A percentile compares a stretch with the other conserved stretches of the same genome.
phyloP scores from a whole-genome alignment of 306 rosid species.

The Malus sylvestris region DNA sequence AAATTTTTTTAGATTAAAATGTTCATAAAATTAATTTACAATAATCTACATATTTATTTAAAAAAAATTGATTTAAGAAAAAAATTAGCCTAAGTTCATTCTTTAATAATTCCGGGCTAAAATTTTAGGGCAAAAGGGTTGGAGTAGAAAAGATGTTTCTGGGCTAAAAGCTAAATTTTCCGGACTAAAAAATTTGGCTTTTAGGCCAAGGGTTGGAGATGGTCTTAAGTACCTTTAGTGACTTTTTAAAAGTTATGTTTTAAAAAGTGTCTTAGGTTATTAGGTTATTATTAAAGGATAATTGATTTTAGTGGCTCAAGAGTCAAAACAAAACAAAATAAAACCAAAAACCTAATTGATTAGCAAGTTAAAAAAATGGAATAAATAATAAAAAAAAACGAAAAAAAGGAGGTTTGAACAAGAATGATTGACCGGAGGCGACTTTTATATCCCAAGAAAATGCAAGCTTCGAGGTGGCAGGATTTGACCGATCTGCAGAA shows the following conservation, averaged over 20 bases:
- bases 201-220: too few species aligned
- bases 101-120: too few species aligned
- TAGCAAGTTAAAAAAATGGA: background rate
- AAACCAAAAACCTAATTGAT: background rate
- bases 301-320: background rate
- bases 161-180: too few species aligned
- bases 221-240: background rate
- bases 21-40: too few species aligned
- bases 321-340: background rate
- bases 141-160: too few species aligned
- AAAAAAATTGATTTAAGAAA: too few species aligned
- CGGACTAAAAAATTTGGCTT: too few species aligned
- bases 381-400: background rate
- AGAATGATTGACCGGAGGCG: constrained; percentile 21
- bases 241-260: background rate
- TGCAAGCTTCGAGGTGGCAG: constrained; percentile 32
- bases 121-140: too few species aligned
- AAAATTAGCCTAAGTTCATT: too few species aligned
- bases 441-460: constrained; percentile 18
- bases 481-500: constrained; percentile 27
- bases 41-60: too few species aligned
- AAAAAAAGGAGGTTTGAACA: background rate
- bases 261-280: background rate
- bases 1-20: too few species aligned
- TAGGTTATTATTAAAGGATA: background rate